Base-by-base conservation (phyloP, 169 alveolate species). In the Cardiosporidium cionae region DNA sequence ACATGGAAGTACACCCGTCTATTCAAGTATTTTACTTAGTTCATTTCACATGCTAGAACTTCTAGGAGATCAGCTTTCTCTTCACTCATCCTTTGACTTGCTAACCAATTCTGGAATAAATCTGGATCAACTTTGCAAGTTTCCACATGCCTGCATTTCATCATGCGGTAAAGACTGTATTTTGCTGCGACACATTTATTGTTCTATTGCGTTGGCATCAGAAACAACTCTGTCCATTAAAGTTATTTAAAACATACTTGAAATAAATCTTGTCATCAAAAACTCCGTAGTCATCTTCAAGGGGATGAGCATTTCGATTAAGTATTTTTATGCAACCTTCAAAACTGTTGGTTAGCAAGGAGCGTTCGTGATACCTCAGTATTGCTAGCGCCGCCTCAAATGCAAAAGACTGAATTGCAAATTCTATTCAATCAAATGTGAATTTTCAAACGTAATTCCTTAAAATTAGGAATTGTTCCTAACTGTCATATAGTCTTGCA, bases 311-410 rank as follows among this genome's bases (percentile, higher is more conserved):
- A 23, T 16, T 53, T 2, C 78, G 72, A 22, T 35, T 72, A 29
- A 72, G 63, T 29, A 72, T 72, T 3, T 28, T 23, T n/a, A 72
- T 6, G 58, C 78, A 72, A 2, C 78, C 78, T 52, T 72, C 73
- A 23, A 72, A 72, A 0, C 69, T 52, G 58, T 72, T 72, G 35
- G 31, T 32, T 3, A 72, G 71, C 33, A 72, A 32, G 34, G 44
- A 64, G 33, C 65, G n/a, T 25, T 72, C 78, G 63, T 72, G 33
- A 44, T 72, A 72, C 63, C 63, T 72, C 6, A 72, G 58, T 34
- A 72, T 37, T 1, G 69, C 78, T 0, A 72, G 33, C 2, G 78
- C 78, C 25, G 54, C 32, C 25, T 72, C 72, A n/a, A 72, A 64
- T 23, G 44, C 25, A 62, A n/a, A 72, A 1, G 44, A 54, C 78